Evolutionary conservation across 78 protist species (phyloP), one percentile per base, ranked within the genome.

Genomic region (Dictyostelium firmibasis): DNA sequence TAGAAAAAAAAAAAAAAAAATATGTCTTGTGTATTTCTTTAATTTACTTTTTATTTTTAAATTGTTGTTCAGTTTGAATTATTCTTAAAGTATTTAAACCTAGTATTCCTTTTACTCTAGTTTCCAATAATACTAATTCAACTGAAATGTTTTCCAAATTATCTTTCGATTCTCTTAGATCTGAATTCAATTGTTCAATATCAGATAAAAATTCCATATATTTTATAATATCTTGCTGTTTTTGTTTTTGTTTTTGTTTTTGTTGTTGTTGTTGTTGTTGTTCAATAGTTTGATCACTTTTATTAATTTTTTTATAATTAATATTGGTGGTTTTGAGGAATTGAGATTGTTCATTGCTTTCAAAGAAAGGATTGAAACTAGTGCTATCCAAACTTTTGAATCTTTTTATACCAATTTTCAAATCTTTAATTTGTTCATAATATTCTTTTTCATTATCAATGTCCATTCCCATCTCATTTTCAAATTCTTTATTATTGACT

Each of bases 131-230:
- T 27, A 67, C 20, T 18, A 67, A 20, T 11, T 67, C 75, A 27
- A 67, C 11, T 67, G 75, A 67, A 27, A 75, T 36, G 4, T 0
- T 36, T 35, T 75, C 41, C 4, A 75, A 16, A 18, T 31, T 14
- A 27, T 88, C 93, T 10, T 27, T 36, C 35, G 43, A n/a, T 31
- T 88, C 70, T 67, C 44, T 79, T 27, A 88, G n/a, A 18, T 88
- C 79, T 4, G 36, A 3, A 44, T 88, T 88, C 74, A 88, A 43
- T 18, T 5, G 29, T 16, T 79, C 93, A 60, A 88, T 78, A 29
- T 79, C 93, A 13, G 35, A 57, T 67, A 60, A 23, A 79, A 79
- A 88, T 53, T 88, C 67, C 50, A 81, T 50, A 35, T 57, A 81
- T 53, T 33, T 29, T 14, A 41, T 14, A 29, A 81, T 47, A 81